These are phyloP conservation scores for Tylopilus subfusipes DNA, from an alignment of 768 basidiomycete genomes.

Conservation along the genomic window DNA sequence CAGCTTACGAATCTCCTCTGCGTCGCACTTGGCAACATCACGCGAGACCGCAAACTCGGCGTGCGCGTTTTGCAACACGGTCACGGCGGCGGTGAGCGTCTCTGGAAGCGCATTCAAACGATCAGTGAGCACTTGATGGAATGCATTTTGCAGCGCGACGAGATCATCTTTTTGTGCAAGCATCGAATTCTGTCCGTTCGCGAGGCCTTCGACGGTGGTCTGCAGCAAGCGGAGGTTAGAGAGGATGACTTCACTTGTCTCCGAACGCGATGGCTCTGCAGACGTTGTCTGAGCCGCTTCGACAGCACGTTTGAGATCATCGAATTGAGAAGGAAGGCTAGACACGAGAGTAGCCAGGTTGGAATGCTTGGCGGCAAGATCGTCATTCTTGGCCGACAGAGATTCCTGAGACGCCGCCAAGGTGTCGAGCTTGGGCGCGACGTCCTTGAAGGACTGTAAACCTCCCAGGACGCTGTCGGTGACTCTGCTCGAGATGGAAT, in stretches of 20 bases:
- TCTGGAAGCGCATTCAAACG: constrained; percentile 61
- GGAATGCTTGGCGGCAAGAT: constrained; percentile 39
- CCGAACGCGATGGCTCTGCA: constrained; percentile 18
- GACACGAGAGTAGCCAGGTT: constrained; percentile 42
- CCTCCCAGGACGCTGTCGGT: constrained; percentile 47
- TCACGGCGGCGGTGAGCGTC: constrained; percentile 48
- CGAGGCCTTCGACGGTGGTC: constrained; percentile 45
- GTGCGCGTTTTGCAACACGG: constrained; percentile 56
- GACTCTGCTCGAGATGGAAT: constrained; percentile 53
- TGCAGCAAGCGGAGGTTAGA: constrained; percentile 44
- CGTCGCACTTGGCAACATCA: constrained; percentile 55
- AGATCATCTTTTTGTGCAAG: constrained; percentile 48
- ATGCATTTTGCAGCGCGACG: constrained; percentile 45
- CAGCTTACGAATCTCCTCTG: constrained; percentile 73
- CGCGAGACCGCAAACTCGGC: constrained; percentile 59
- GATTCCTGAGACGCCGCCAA: constrained; percentile 43
- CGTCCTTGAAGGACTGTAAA: constrained; percentile 40
- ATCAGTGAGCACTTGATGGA: constrained; percentile 51
- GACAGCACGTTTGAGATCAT: constrained; percentile 43
- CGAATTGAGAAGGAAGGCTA: constrained; percentile 46
- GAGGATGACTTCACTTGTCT: constrained; percentile 27
- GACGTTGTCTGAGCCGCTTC: constrained; percentile 26
- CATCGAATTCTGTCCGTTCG: constrained; percentile 48
- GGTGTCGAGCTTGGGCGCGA: constrained; percentile 38
- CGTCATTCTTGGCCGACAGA: constrained; percentile 36